Evolutionary conservation across 306 rosid genomes (phyloP).

Genomic region (Ceratonia siliqua): DNA sequence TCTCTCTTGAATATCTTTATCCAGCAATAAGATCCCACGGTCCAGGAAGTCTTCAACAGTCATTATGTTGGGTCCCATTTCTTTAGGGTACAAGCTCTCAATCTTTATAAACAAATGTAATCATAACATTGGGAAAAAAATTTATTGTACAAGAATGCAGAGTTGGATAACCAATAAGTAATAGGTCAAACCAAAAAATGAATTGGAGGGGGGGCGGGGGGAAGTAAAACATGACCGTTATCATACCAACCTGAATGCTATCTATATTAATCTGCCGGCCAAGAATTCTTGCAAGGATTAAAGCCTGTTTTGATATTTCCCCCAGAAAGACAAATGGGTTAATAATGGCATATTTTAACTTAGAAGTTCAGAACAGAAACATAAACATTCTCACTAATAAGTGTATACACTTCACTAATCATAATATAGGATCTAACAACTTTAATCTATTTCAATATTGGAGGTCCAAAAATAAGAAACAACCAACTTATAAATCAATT

Average conservation of each 20-base stretch:
- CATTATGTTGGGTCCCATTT: constrained; percentile 80
- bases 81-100: constrained; percentile 90
- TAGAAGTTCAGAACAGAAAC: background rate
- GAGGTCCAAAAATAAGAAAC: constrained; percentile 19
- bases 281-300: constrained; percentile 91
- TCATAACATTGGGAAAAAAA: background rate
- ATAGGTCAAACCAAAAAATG: background rate
- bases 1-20: constrained; percentile 72
- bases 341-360: background rate
- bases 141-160: background rate
- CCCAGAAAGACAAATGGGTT: constrained; percentile 28
- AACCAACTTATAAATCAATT: background rate
- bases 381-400: background rate
- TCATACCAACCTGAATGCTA: constrained; percentile 64
- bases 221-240: constrained; percentile 10
- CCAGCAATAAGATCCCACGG: constrained; percentile 59
- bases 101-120: constrained; percentile 49
- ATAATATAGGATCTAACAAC: constrained; percentile 11
- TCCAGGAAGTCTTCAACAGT: constrained; percentile 65
- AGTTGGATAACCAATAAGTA: background rate
- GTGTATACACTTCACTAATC: background rate
- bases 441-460: background rate
- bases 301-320: constrained; percentile 57
- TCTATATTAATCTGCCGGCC: constrained; percentile 65
- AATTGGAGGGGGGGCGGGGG: background rate